Evolutionary conservation across 2,329 filamentous ascomycete species (phyloP).

Genomic region (Orbilia oligospora): DNA sequence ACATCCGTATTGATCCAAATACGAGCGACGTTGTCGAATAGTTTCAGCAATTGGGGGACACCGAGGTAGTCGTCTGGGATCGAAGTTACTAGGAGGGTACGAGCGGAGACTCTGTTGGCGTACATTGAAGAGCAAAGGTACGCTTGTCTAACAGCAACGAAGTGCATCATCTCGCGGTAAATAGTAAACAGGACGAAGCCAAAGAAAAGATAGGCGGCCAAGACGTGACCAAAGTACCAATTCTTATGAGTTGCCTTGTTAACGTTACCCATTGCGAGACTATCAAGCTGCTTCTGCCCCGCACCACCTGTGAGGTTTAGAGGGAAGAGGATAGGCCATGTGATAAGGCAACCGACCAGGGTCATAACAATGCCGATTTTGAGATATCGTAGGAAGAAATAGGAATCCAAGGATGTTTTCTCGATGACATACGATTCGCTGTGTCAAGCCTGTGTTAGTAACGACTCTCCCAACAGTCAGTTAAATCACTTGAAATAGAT

Average conservation of each 20-base stretch:
- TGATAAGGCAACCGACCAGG: conserved; percentile 85
- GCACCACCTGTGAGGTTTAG: conserved; percentile 87
- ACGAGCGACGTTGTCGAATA: conserved; percentile 85
- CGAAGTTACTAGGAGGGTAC: conserved; percentile 89
- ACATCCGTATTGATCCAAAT: conserved; percentile 87
- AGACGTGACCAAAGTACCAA: conserved; percentile 85
- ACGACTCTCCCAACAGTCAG: not conserved
- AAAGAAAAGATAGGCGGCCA: conserved; percentile 85
- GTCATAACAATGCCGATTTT: conserved; percentile 83
- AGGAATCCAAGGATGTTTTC: conserved; percentile 92
- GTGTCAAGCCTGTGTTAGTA: conserved; percentile 67
- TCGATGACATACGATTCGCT: conserved; percentile 84
- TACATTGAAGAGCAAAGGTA: conserved; percentile 89
- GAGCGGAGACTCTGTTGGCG: conserved; percentile 86
- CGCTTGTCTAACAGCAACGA: conserved; percentile 91
- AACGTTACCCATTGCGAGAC: conserved; percentile 85
- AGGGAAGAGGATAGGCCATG: conserved; percentile 90
- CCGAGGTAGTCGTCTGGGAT: conserved; percentile 85
- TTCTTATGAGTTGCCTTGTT: conserved; percentile 72
- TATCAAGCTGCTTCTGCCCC: conserved; percentile 77
- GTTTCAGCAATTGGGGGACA: conserved; percentile 80
- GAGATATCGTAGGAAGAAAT: conserved; percentile 89
- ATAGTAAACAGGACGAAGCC: conserved; percentile 90
- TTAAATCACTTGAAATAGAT: conserved; percentile 58
- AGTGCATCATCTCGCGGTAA: conserved; percentile 89